Conservation (phyloP, 441 rosid genomes). For the Daphne laureola region DNA sequence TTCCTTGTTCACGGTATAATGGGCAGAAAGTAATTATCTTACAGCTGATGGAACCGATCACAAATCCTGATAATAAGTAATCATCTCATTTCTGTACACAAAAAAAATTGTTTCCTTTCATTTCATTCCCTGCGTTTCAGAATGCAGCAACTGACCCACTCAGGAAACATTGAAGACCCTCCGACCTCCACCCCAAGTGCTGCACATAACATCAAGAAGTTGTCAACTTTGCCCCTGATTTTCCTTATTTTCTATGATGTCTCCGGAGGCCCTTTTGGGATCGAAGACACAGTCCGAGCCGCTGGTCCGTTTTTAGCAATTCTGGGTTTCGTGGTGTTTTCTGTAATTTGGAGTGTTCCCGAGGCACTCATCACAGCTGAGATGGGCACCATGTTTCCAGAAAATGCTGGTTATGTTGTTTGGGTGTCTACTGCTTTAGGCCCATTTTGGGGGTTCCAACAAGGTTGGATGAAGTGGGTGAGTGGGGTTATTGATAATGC, state of each 20-base stretch:
- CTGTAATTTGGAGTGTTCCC: constrained; percentile 60
- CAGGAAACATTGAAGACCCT: no score
- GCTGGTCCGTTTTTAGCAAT: constrained; percentile 62
- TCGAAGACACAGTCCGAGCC: constrained; percentile 59
- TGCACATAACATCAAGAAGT: constrained; percentile 29
- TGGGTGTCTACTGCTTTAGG: constrained; percentile 68
- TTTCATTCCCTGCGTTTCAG: no score
- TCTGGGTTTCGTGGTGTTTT: constrained; percentile 48
- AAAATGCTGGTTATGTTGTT: constrained; percentile 61
- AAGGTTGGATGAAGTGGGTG: constrained; percentile 78
- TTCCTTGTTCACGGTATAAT: no score
- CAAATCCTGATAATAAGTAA: no score
- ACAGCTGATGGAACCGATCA: no score
- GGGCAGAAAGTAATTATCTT: no score
- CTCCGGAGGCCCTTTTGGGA: constrained; percentile 73
- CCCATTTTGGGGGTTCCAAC: constrained; percentile 68
- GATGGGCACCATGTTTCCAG: constrained; percentile 71
- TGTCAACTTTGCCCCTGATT: constrained; percentile 52
- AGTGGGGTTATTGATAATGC: constrained; percentile 70
- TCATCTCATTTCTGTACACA: no score
- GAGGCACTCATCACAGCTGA: constrained; percentile 67
- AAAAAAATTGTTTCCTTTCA: no score
- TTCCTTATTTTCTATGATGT: constrained; percentile 66
- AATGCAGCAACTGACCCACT: no score
- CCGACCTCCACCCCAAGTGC: constrained; percentile 18